phyloP scores from a whole-genome alignment of 1,284 basidiomycete genomes.

The Tylopilus sp. region DNA sequence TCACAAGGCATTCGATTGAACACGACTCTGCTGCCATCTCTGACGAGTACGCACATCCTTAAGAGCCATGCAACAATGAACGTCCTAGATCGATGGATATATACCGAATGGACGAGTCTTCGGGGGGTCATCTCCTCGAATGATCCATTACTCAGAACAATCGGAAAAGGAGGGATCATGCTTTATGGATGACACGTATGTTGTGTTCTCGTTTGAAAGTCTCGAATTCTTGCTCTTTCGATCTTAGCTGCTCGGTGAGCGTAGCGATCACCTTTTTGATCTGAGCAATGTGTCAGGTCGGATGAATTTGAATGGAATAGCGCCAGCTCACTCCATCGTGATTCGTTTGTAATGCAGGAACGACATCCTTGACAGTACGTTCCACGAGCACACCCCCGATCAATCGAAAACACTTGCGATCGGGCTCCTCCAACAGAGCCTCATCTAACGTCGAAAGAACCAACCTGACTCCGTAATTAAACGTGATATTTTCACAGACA shows the following conservation, averaged over 20 bases:
- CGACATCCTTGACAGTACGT: conserved; percentile 93
- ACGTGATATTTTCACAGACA: conserved; percentile 3
- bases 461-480: conserved; percentile 52
- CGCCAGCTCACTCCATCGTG: conserved; percentile 67
- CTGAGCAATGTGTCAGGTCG: conserved; percentile 39
- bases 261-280: conserved; percentile 78
- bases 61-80: background rate
- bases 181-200: conserved; percentile 58
- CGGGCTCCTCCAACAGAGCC: conserved; percentile 74
- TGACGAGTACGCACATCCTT: background rate
- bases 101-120: background rate
- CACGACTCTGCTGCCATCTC: no score
- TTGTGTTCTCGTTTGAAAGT: conserved; percentile 81
- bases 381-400: conserved; percentile 97
- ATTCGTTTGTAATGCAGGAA: conserved; percentile 86
- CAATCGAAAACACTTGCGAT: conserved; percentile 93
- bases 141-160: conserved; percentile 2
- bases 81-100: background rate
- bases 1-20: background rate
- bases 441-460: conserved; percentile 88
- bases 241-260: conserved; percentile 82
- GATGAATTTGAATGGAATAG: background rate
- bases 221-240: conserved; percentile 84
- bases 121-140: background rate
- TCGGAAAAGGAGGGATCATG: conserved; percentile 19